phyloP scores from a whole-genome alignment of 257 asterid species.

The Solanum medicagineum region DNA sequence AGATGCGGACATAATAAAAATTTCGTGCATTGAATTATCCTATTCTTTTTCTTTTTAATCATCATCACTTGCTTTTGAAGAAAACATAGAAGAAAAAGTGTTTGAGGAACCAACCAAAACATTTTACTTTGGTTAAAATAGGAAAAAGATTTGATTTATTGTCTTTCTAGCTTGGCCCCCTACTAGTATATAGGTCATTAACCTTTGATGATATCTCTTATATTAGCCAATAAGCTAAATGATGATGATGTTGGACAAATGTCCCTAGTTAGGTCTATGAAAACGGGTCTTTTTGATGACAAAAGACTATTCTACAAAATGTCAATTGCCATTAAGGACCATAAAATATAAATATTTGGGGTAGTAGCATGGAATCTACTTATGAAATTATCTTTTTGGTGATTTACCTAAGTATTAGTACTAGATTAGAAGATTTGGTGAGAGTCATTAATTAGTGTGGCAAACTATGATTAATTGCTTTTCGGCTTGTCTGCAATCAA shows the following conservation, averaged over 20 bases:
- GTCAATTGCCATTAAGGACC: background rate
- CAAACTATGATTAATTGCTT: conserved; percentile 8
- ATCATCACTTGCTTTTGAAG: background rate
- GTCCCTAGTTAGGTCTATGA: background rate
- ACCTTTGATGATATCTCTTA: conserved; percentile 10
- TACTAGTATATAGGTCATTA: background rate
- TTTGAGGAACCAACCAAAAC: background rate
- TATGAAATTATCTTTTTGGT: background rate
- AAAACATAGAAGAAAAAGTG: background rate
- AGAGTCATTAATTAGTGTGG: background rate
- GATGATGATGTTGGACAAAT: conserved; percentile 15
- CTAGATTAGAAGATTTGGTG: background rate
- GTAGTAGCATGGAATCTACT: background rate
- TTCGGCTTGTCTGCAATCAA: background rate
- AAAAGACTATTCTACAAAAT: background rate
- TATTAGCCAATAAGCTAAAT: conserved; percentile 20
- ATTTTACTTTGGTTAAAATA: background rate
- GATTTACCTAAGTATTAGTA: background rate
- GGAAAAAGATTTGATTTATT: conserved; percentile 11
- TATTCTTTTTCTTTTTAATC: background rate
- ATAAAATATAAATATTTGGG: background rate
- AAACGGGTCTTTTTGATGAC: background rate
- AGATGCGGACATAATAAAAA: background rate
- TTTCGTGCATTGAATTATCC: background rate
- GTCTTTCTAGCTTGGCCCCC: conserved; percentile 4